These are phyloP conservation scores for Blastomyces emzantsi DNA, from an alignment of 2,329 filamentous ascomycete genomes.

Conservation along the genomic window DNA sequence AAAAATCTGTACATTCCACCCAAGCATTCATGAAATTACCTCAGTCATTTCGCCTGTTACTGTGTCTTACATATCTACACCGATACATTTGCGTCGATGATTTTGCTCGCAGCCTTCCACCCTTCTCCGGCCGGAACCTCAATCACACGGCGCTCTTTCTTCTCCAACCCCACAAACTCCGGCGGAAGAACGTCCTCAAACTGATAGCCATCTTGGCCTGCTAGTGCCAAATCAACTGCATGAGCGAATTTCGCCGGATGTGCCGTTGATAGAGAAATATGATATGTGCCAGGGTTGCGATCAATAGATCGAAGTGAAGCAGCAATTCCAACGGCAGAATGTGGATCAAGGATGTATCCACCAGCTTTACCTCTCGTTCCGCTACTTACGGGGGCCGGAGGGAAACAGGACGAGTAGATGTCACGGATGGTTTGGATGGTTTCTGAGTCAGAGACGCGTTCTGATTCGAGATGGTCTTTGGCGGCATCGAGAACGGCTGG, in stretches of 20 bases:
- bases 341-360: slow-evolving; percentile 83
- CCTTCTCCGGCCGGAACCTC: slow-evolving; percentile 54
- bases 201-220: slow-evolving; percentile 60
- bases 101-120: slow-evolving; percentile 65
- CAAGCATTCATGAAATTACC: background rate
- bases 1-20: background rate
- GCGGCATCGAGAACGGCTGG: slow-evolving; percentile 62
- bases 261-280: slow-evolving; percentile 84
- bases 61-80: background rate
- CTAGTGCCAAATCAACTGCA: slow-evolving; percentile 72
- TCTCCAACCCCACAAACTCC: slow-evolving; percentile 72
- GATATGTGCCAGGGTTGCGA: slow-evolving; percentile 45
- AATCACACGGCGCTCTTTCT: slow-evolving; percentile 64
- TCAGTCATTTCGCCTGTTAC: background rate
- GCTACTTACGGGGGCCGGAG: slow-evolving; percentile 32
- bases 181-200: slow-evolving; percentile 70
- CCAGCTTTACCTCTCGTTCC: slow-evolving; percentile 36
- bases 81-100: slow-evolving; percentile 65
- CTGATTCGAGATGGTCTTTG: slow-evolving; percentile 68
- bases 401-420: slow-evolving; percentile 49
- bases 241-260: slow-evolving; percentile 92
- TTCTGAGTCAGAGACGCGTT: slow-evolving; percentile 55
- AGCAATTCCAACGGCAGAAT: slow-evolving; percentile 78
- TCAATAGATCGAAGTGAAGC: slow-evolving; percentile 62
- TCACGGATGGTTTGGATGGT: slow-evolving; percentile 58